Conservation (phyloP, 257 asterid genomes). For the Salvia rosmarinus region DNA sequence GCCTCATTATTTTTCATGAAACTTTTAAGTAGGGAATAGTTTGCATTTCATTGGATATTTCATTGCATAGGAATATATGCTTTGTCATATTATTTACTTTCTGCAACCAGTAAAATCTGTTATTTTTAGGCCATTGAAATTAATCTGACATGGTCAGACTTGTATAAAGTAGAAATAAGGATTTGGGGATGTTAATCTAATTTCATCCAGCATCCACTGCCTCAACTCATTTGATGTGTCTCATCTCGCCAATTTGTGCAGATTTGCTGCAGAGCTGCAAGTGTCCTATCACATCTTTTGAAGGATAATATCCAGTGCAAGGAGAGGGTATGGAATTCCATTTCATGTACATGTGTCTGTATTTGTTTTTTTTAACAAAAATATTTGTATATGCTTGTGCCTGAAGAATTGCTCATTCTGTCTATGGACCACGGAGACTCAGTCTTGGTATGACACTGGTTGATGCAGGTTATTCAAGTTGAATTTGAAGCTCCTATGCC, state of each 20-base stretch:
- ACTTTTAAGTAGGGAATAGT: neutral
- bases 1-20: neutral
- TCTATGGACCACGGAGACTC: neutral
- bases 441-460: slow-evolving; percentile 26
- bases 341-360: slow-evolving; percentile 21
- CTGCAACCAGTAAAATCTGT: neutral
- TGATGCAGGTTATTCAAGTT: slow-evolving; percentile 73
- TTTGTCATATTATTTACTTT: neutral
- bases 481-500: slow-evolving; percentile 77
- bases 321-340: slow-evolving; percentile 68
- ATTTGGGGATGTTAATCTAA: neutral
- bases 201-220: neutral
- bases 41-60: neutral
- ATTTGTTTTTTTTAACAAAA: slow-evolving; percentile 2
- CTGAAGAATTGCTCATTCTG: slow-evolving; percentile 46
- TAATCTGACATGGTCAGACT: neutral
- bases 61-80: neutral
- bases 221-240: neutral
- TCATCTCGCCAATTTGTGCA: slow-evolving; percentile 43
- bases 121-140: neutral
- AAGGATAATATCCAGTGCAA: slow-evolving; percentile 81
- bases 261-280: slow-evolving; percentile 98
- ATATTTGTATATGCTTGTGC: slow-evolving; percentile 38
- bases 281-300: slow-evolving; percentile 81
- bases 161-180: neutral